Evolutionary conservation across 768 basidiomycete species (phyloP).

Genomic region (Macrolepiota dolichaula): DNA sequence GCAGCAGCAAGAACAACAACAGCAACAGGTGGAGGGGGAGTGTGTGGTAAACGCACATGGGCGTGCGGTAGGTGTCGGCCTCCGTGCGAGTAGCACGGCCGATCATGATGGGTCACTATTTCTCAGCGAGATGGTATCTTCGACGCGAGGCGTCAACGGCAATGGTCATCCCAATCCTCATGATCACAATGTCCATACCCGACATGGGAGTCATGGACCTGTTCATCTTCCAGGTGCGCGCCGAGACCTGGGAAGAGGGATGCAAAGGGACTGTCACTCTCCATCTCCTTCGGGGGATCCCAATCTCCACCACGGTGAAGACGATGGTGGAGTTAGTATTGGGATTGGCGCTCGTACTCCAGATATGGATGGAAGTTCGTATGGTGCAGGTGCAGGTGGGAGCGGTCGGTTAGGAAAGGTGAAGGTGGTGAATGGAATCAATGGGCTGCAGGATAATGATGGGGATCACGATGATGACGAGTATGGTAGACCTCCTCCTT

Average conservation of each 20-base stretch:
- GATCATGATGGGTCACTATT: slow-evolving; percentile 9
- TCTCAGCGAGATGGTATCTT: slow-evolving; percentile 9
- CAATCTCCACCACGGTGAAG: neutral
- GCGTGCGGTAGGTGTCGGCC: neutral
- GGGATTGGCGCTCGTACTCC: neutral
- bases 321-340: neutral
- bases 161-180: neutral
- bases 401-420: neutral
- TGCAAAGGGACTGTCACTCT: neutral
- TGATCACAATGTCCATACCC: neutral
- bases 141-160: neutral
- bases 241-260: neutral
- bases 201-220: neutral
- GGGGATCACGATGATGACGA: neutral
- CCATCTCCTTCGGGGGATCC: neutral
- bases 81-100: slow-evolving; percentile 1
- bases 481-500: neutral
- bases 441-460: slow-evolving; percentile 3
- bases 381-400: neutral
- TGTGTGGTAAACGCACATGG: neutral
- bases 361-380: slow-evolving; percentile 5
- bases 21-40: neutral
- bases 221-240: neutral
- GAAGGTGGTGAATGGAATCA: slow-evolving; percentile 3
- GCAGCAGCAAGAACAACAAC: neutral